Percentiles rank a stretch among this genome's conserved stretches.
Evolutionary conservation across 2,329 filamentous ascomycete species (phyloP).

Genomic region (Ascochyta clinopodiicola): DNA sequence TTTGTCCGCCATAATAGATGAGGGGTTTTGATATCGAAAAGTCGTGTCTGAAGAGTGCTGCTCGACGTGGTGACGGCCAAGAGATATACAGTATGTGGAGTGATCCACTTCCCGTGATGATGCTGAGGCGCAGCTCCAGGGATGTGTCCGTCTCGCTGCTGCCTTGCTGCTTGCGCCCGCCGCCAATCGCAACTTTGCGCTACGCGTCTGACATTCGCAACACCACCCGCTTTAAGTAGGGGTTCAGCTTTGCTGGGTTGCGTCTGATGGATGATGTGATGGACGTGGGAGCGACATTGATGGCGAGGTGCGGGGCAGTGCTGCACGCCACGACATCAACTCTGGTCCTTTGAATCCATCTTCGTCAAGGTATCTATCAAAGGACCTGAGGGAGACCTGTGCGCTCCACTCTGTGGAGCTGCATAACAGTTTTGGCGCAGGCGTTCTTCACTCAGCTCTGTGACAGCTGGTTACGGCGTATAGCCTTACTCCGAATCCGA

Average conservation of each 20-base stretch:
- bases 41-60: background rate
- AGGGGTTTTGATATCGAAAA: background rate
- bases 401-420: background rate
- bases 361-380: background rate
- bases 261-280: background rate
- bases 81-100: slow-evolving; percentile 2
- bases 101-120: slow-evolving; percentile 9
- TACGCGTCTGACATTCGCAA: slow-evolving; percentile 6
- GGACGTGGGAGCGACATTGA: background rate
- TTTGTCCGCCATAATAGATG: slow-evolving; percentile 30
- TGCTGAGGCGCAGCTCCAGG: slow-evolving; percentile 15
- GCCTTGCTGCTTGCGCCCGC: slow-evolving; percentile 3
- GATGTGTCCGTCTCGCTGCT: slow-evolving; percentile 10
- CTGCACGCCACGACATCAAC: background rate
- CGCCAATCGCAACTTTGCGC: slow-evolving; percentile 6
- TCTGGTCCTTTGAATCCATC: background rate
- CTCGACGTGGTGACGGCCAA: background rate
- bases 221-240: background rate
- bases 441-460: background rate
- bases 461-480: background rate
- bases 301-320: background rate
- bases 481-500: background rate
- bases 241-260: too few relatives aligned
- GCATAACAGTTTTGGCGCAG: background rate
- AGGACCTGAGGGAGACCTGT: too few relatives aligned